A percentile compares a stretch with the other conserved stretches of the same genome.
Conservation (phyloP, 2,329 filamentous ascomycete species). For the Davidsoniella neocaledoniae region DNA sequence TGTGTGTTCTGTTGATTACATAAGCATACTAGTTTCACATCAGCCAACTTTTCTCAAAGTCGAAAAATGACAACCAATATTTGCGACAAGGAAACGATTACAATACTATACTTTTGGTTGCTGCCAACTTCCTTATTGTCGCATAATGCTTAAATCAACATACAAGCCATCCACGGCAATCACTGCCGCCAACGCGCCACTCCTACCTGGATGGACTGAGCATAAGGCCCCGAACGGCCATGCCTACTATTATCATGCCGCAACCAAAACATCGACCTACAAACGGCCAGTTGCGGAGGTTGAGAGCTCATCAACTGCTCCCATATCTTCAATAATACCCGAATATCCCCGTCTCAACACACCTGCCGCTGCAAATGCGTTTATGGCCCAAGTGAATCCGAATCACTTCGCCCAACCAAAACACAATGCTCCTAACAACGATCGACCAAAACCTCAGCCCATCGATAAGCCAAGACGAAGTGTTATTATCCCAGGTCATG, state of each 20-base stretch:
- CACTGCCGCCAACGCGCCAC: constrained; percentile 28
- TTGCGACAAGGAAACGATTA: not conserved
- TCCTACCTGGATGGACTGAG: constrained; percentile 78
- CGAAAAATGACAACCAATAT: not conserved
- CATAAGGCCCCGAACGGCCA: constrained; percentile 81
- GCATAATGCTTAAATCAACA: constrained; percentile 58
- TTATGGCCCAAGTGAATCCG: constrained; percentile 35
- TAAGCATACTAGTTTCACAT: too few species aligned
- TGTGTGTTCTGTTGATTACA: too few species aligned
- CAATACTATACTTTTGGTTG: not conserved
- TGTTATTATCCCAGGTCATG: constrained; percentile 59
- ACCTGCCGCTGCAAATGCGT: constrained; percentile 41
- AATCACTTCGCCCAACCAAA: constrained; percentile 23
- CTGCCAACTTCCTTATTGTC: not conserved
- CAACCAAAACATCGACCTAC: constrained; percentile 77
- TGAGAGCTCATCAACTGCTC: too few species aligned
- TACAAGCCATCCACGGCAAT: constrained; percentile 39
- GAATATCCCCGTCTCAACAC: constrained; percentile 26
- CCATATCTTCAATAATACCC: not conserved
- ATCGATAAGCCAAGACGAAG: constrained; percentile 69
- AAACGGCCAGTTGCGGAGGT: constrained; percentile 40
- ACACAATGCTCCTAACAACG: constrained; percentile 25
- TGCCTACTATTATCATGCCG: constrained; percentile 71
- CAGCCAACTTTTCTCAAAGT: too few species aligned
- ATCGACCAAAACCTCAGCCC: constrained; percentile 47